A percentile compares a stretch with the other conserved stretches of the same genome.
Evolutionary conservation across 176 grass and related monocot genomes (phyloP).

Genomic region (Otatea glauca): DNA sequence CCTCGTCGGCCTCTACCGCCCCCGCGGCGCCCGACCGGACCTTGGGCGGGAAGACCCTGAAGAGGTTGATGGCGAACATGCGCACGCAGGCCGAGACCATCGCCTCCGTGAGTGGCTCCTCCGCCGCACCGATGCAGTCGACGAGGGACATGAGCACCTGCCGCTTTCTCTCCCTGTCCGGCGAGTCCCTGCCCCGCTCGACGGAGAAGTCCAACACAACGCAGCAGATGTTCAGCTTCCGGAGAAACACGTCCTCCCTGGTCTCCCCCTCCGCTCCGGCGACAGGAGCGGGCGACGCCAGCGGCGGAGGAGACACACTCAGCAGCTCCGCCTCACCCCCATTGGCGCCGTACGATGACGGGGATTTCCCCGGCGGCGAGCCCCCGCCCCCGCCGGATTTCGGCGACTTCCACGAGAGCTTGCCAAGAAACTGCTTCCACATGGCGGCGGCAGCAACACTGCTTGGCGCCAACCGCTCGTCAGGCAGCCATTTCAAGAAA

Average conservation of each 20-base stretch:
- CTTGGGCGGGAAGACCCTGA: slow-evolving; percentile 70
- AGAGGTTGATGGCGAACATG: slow-evolving; percentile 59
- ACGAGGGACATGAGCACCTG: slow-evolving; percentile 76
- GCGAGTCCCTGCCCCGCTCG: slow-evolving; percentile 70
- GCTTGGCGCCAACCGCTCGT: too few relatives aligned
- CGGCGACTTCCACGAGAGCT: too few relatives aligned
- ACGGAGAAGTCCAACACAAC: slow-evolving; percentile 82
- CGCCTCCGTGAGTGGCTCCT: slow-evolving; percentile 75
- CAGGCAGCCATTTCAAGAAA: too few relatives aligned
- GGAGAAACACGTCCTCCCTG: slow-evolving; percentile 78
- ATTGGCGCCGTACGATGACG: slow-evolving; percentile 28
- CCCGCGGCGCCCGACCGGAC: slow-evolving; percentile 41
- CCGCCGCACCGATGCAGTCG: slow-evolving; percentile 62
- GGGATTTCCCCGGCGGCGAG: slow-evolving; percentile 42
- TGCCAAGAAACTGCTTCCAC: too few relatives aligned
- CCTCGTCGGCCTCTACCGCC: slow-evolving; percentile 1
- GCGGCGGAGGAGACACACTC: slow-evolving; percentile 19
- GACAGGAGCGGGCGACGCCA: too few relatives aligned
- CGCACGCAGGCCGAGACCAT: slow-evolving; percentile 76
- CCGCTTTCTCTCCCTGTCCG: slow-evolving; percentile 79
- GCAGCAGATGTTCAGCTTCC: slow-evolving; percentile 82
- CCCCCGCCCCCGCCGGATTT: slow-evolving; percentile 6
- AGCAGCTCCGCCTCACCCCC: slow-evolving; percentile 24
- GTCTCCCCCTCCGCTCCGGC: too few relatives aligned
- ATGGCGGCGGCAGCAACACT: too few relatives aligned